phyloP scores from a whole-genome alignment of 2,329 filamentous ascomycete genomes.

The Seiridium cupressi region DNA sequence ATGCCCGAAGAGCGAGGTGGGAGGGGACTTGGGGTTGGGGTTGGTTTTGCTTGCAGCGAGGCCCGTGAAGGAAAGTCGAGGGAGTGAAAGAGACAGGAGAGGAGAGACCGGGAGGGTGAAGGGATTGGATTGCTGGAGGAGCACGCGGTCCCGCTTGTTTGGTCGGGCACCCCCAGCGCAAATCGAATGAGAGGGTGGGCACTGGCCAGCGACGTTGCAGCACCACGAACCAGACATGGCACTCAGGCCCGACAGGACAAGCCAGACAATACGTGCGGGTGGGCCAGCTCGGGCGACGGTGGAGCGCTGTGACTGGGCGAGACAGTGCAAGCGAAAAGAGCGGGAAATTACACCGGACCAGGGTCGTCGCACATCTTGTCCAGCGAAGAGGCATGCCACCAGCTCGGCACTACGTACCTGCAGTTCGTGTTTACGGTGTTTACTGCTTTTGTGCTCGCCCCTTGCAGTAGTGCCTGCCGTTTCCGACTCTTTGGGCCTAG shows the following conservation, averaged over 20 bases:
- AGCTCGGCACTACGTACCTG: neutral
- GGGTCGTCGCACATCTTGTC: slow-evolving; percentile 10
- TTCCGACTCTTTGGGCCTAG: neutral
- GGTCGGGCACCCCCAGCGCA: neutral
- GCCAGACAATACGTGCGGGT: neutral
- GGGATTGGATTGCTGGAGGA: neutral
- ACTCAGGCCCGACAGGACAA: neutral
- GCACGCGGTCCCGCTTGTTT: neutral
- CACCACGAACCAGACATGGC: slow-evolving; percentile 2
- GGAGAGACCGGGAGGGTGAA: neutral
- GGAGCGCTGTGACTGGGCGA: slow-evolving; percentile 4
- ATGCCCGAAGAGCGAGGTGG: slow-evolving; percentile 9
- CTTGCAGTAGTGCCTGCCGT: neutral
- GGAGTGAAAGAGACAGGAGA: neutral
- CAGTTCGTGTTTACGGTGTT: neutral
- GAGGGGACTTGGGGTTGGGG: slow-evolving; percentile 4
- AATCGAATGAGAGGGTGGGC: slow-evolving; percentile 1
- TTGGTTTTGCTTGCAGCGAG: slow-evolving; percentile 9
- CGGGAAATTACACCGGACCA: slow-evolving; percentile 24
- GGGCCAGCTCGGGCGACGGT: neutral
- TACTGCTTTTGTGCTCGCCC: neutral
- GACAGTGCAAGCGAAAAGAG: slow-evolving; percentile 18
- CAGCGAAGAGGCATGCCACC: neutral
- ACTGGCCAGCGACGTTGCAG: neutral
- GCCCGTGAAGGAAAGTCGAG: slow-evolving; percentile 3